Evolutionary conservation across 1,284 basidiomycete species (phyloP), one percentile per base, ranked within the genome.

Genomic region (Sanghuangporus sanghuang): DNA sequence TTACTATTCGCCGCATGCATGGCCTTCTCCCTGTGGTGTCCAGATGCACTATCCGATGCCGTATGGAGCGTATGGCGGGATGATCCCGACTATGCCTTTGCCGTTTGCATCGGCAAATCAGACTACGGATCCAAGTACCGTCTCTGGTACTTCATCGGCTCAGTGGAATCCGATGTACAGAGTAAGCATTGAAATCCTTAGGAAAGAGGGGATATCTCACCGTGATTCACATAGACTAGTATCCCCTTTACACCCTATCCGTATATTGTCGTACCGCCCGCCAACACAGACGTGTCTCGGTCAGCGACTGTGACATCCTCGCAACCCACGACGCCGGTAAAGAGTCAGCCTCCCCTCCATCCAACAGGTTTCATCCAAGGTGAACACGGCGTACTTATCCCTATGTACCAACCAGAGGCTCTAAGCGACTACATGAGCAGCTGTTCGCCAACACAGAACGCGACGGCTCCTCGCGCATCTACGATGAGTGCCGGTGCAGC

Each of bases 351-450:
- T 12, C 86, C 89, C 36, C 74, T 90, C 14, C 75, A 81, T 46
- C 84, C 89, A 1, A 83, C 85, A 0, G 86, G 87, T 2, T 91
- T 90, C 69, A 82, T 89, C 61, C 87, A 89, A 66, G 84, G 85
- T 57, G 86, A 89, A 61, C 85, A 87, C 61, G 87, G 88, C 3
- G 81, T 82, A 23, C 77, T 90, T 18, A 82, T 89, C 59, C 82
- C 89, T 16, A 80, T 89, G 35, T 91, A 91, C 72, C 84, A 83
- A 35, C 85, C 85, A 4, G 87, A 91, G 56, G 86, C 84, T 1
- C 76, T 89, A 32, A 81, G 79, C 56, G 77, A 81, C 58, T 84
- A 85, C 64, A 81, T 84, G 80, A 68, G 77, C n/a, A 75, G 70
- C 40, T 63, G 57, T 8, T 59, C 64, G 9, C 36, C 59, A 12